Evolutionary conservation across 805 yeast genomes (phyloP).

Genomic region (Saccharomycopsis selenospora): DNA sequence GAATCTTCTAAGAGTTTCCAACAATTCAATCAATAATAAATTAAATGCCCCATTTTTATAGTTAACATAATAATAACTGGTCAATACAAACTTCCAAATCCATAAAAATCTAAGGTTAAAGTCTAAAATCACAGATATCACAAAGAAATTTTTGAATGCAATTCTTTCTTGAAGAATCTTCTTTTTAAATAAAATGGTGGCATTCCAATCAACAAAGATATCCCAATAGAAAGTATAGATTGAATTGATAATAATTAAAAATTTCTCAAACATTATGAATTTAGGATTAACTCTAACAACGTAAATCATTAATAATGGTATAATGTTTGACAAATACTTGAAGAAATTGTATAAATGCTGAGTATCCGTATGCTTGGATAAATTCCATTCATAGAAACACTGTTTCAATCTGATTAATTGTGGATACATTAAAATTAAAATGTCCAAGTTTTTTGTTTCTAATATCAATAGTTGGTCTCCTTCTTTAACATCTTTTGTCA

Average conservation of each 20-base stretch:
- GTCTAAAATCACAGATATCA: conserved; percentile 52
- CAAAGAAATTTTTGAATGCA: conserved; percentile 35
- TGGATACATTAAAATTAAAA: conserved; percentile 44
- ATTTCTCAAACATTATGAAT: conserved; percentile 25
- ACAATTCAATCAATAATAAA: conserved; percentile 54
- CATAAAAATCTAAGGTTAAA: conserved; percentile 67
- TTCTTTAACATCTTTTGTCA: neutral
- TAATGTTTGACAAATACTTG: conserved; percentile 61
- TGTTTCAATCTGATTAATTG: conserved; percentile 72
- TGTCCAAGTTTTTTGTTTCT: conserved; percentile 26
- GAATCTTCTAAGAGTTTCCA: conserved; percentile 81
- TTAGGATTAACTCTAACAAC: conserved; percentile 23
- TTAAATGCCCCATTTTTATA: conserved; percentile 46
- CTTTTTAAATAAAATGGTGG: conserved; percentile 22
- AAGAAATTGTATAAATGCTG: conserved; percentile 62
- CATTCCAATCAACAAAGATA: conserved; percentile 78
- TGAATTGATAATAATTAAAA: conserved; percentile 55
- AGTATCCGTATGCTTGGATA: conserved; percentile 37
- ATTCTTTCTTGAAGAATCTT: conserved; percentile 26
- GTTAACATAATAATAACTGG: conserved; percentile 23
- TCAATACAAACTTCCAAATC: conserved; percentile 48
- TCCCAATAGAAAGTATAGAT: conserved; percentile 86
- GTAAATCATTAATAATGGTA: conserved; percentile 43
- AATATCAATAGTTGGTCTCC: neutral
- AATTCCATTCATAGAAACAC: conserved; percentile 62